Percentiles rank a stretch among this genome's conserved stretches.
These are phyloP conservation scores for Zygoascus meyerae DNA, from an alignment of 1,139 yeast species.

Conservation along the genomic window DNA sequence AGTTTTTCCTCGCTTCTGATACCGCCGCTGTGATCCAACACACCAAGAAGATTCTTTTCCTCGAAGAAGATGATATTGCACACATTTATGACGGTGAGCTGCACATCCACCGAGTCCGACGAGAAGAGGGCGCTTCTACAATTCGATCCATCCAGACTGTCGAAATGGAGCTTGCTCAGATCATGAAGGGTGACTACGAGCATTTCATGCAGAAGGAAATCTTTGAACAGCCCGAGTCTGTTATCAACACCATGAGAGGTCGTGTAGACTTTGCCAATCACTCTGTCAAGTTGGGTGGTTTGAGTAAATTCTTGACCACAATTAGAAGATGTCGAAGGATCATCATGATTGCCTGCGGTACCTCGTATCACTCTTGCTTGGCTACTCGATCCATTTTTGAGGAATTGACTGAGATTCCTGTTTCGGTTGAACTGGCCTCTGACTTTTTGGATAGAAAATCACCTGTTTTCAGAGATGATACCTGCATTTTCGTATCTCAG, in stretches of 20 bases:
- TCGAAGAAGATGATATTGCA: constrained; percentile 98
- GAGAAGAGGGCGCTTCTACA: constrained; percentile 84
- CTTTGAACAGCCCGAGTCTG: constrained; percentile 97
- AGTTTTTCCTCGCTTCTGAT: constrained; percentile 93
- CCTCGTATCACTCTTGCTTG: constrained; percentile 95
- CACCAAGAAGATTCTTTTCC: constrained; percentile 91
- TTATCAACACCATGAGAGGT: constrained; percentile 98
- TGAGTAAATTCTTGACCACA: constrained; percentile 76
- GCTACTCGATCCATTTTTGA: constrained; percentile 96
- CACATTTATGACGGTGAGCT: constrained; percentile 97
- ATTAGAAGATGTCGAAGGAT: constrained; percentile 93
- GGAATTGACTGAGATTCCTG: constrained; percentile 95
- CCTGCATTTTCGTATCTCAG: constrained; percentile 96
- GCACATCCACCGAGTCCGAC: constrained; percentile 95
- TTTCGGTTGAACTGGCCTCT: constrained; percentile 91
- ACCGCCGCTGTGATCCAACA: constrained; percentile 98
- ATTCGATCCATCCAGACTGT: constrained; percentile 94
- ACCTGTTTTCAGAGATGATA: constrained; percentile 97
- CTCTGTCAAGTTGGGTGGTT: constrained; percentile 81
- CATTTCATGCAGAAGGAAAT: constrained; percentile 99
- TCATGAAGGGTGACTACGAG: constrained; percentile 94
- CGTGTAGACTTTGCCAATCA: constrained; percentile 87
- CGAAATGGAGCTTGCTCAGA: constrained; percentile 94
- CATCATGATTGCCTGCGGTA: constrained; percentile 99
- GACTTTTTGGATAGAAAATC: constrained; percentile 94